These are phyloP conservation scores for Centella asiatica DNA, from an alignment of 129 eudicot species.

Conservation along the genomic window DNA sequence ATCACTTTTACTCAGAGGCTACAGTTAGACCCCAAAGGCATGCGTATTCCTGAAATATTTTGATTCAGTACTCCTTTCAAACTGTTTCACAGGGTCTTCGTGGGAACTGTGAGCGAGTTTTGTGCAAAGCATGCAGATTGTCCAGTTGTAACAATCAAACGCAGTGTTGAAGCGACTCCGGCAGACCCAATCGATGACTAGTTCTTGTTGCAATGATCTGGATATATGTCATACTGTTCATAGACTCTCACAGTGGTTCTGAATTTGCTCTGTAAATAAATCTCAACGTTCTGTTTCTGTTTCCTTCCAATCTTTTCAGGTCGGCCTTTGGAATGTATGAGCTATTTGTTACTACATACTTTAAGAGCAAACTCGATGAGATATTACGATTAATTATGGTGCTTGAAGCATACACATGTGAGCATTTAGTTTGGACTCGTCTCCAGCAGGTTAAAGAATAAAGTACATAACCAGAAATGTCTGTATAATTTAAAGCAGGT, in stretches of 20 bases:
- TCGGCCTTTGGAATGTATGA: neutral
- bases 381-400: too few species aligned
- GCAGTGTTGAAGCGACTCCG: conserved; percentile 64
- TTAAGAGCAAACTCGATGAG: too few species aligned
- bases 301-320: neutral
- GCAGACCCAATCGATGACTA: conserved; percentile 78
- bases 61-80: neutral
- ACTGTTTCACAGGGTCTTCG: conserved; percentile 66
- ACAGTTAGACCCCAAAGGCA: too few species aligned
- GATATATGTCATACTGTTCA: neutral
- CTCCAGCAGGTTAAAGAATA: too few species aligned
- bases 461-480: too few species aligned
- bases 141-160: conserved; percentile 85
- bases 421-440: too few species aligned
- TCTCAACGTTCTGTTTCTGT: neutral
- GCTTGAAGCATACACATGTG: too few species aligned
- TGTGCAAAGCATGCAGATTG: conserved; percentile 90
- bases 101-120: conserved; percentile 96
- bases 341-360: neutral
- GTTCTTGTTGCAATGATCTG: conserved; percentile 12
- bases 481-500: too few species aligned
- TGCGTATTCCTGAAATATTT: too few species aligned
- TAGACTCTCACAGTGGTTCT: neutral
- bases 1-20: too few species aligned
- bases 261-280: conserved; percentile 9